A percentile compares a stretch with the other conserved stretches of the same genome.
Conservation (phyloP, 225 moss, liverwort and hornwort genomes). For the Climacium dendroides region DNA sequence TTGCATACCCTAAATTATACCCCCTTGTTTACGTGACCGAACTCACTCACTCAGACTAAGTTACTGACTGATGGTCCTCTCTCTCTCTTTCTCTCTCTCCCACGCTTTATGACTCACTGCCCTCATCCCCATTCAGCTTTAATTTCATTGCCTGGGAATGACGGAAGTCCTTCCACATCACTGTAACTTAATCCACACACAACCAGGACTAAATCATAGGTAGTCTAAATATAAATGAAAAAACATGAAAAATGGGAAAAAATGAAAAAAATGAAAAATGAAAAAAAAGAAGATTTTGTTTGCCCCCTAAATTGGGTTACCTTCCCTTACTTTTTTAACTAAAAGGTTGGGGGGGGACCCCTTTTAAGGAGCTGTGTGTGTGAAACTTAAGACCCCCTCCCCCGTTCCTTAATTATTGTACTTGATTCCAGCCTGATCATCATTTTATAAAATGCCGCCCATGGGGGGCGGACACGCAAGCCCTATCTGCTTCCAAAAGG, state of each 20-base stretch:
- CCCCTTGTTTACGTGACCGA: too few relatives aligned
- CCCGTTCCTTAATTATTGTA: not conserved
- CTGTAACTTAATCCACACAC: not conserved
- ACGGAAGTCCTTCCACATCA: not conserved
- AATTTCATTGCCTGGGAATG: not conserved
- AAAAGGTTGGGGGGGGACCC: too few relatives aligned
- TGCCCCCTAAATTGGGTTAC: not conserved
- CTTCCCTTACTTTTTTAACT: too few relatives aligned
- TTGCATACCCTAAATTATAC: too few relatives aligned
- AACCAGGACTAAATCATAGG: not conserved
- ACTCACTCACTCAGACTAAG: too few relatives aligned
- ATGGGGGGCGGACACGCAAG: not conserved
- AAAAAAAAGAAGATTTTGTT: not conserved
- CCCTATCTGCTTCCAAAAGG: not conserved
- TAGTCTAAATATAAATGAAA: not conserved
- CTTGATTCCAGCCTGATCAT: not conserved
- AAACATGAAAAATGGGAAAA: too few relatives aligned
- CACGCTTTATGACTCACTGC: slow-evolving; percentile 4
- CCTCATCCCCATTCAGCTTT: not conserved
- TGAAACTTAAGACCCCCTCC: not conserved
- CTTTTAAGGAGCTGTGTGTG: not conserved
- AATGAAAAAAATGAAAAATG: not conserved
- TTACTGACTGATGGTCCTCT: not conserved
- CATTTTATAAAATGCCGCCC: not conserved
- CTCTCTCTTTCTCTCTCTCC: not conserved